These are phyloP conservation scores for Citrus australasica DNA, from an alignment of 345 rosid species.

Conservation along the genomic window DNA sequence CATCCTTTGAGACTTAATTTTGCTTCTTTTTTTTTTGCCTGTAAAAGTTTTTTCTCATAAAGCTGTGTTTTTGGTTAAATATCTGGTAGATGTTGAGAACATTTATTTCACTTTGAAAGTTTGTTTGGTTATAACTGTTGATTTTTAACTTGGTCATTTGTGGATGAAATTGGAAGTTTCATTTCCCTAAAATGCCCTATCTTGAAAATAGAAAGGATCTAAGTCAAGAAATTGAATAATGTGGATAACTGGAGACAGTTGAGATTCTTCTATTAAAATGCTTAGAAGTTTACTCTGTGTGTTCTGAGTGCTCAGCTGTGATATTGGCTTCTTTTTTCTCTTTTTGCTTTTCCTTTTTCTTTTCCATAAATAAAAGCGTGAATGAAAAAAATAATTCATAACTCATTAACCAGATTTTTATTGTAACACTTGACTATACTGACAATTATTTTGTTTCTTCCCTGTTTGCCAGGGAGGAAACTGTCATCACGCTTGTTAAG, in stretches of 20 bases:
- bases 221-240: neutral
- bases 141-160: neutral
- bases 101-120: neutral
- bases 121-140: neutral
- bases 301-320: neutral
- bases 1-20: neutral
- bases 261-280: neutral
- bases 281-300: neutral
- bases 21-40: no score
- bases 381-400: neutral
- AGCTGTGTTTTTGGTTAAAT: neutral
- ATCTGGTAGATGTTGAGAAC: neutral
- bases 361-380: no score
- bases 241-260: neutral
- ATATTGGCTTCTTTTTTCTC: neutral
- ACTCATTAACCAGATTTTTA: neutral
- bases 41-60: neutral
- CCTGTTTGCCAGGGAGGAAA: slow-evolving; percentile 48
- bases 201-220: neutral
- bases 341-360: neutral
- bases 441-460: neutral
- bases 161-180: neutral
- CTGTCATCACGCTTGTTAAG: slow-evolving; percentile 46
- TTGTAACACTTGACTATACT: neutral
- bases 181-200: neutral